Percentiles rank a stretch among this genome's conserved stretches.
Conservation (phyloP, 1,284 basidiomycete species). For the Ceratobasidium sp. region DNA sequence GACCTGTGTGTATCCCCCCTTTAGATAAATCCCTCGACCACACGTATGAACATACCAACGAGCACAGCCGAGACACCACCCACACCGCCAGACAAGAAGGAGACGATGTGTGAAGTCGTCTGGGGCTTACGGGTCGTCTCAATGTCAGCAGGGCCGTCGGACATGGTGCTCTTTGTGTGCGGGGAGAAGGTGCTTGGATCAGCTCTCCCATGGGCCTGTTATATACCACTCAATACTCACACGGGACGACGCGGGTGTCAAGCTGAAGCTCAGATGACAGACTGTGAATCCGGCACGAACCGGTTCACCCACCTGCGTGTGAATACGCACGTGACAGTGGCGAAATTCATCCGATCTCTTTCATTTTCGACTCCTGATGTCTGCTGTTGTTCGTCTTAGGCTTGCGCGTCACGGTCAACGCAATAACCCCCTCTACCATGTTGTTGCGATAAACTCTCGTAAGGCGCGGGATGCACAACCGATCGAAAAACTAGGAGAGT, state of each 20-base stretch:
- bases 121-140: constrained; percentile 44
- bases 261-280: constrained; percentile 44
- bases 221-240: constrained; percentile 18
- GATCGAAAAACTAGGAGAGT: constrained; percentile 90
- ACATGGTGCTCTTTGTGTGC: constrained; percentile 39
- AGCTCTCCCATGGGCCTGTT: constrained; percentile 22
- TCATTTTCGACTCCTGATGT: constrained; percentile 32
- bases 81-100: constrained; percentile 91
- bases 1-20: constrained; percentile 67
- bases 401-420: constrained; percentile 87
- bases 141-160: constrained; percentile 39
- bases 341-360: constrained; percentile 24
- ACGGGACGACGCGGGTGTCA: constrained; percentile 41
- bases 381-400: constrained; percentile 79
- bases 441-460: constrained; percentile 86
- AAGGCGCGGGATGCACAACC: constrained; percentile 89
- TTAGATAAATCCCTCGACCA: constrained; percentile 15
- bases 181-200: constrained; percentile 17
- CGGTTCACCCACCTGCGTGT: constrained; percentile 20
- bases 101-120: constrained; percentile 74
- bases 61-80: constrained; percentile 90
- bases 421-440: constrained; percentile 86
- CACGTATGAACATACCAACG: constrained; percentile 73
- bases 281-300: constrained; percentile 40
- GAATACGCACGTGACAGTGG: constrained; percentile 21